These are phyloP conservation scores for Mucor mucedo DNA, from an alignment of 371 early-diverging fungal genomes.

Conservation along the genomic window DNA sequence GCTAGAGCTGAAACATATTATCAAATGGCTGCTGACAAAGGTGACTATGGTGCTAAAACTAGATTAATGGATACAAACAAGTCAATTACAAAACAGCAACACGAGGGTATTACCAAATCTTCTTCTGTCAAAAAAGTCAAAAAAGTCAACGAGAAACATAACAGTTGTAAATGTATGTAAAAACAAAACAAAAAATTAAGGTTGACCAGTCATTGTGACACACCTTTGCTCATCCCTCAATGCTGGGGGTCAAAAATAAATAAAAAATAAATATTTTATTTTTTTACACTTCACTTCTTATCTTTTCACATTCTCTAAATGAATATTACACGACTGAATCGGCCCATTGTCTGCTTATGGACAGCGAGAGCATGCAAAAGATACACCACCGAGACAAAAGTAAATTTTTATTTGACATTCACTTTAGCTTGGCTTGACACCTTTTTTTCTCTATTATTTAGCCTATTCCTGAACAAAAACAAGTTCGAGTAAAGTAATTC, in stretches of 20 bases:
- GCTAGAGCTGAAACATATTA: constrained; percentile 32
- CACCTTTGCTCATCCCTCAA: not conserved
- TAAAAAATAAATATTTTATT: not conserved
- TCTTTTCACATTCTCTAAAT: too few relatives aligned
- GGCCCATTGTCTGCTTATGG: not conserved
- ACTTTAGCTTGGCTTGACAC: not conserved
- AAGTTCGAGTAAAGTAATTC: constrained; percentile 24
- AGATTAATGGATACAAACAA: constrained; percentile 7
- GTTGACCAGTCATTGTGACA: constrained; percentile 17
- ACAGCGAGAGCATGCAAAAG: not conserved
- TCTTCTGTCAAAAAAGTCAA: not conserved
- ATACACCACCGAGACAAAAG: constrained; percentile 5
- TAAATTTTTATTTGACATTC: not conserved
- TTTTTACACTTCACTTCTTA: not conserved
- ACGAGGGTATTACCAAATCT: not conserved
- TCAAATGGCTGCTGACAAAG: constrained; percentile 35
- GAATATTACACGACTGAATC: constrained; percentile 6
- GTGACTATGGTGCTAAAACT: constrained; percentile 24
- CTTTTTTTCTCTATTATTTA: not conserved
- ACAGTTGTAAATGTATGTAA: constrained; percentile 17
- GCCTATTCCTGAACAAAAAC: constrained; percentile 21
- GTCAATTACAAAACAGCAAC: constrained; percentile 28
- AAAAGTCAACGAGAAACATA: not conserved
- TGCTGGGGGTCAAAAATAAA: not conserved
- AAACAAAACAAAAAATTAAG: not conserved